Evolutionary conservation across 495 filamentous ascomycete genomes (phyloP).

Genomic region (Penicillium canariense): DNA sequence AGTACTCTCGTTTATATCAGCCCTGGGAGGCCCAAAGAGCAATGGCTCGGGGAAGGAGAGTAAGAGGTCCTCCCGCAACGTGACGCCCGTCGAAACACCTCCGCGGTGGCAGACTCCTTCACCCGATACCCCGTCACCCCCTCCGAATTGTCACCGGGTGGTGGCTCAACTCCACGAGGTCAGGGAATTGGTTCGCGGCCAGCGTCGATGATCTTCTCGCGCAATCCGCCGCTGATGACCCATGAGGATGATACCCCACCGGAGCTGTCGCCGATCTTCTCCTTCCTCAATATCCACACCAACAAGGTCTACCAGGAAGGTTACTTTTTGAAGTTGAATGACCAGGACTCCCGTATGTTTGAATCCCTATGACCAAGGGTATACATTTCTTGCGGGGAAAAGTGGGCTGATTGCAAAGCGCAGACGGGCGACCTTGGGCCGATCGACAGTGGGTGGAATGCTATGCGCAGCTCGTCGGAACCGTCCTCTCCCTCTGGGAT

Average conservation of each 20-base stretch:
- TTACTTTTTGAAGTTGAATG: slow-evolving; percentile 94
- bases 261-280: slow-evolving; percentile 92
- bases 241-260: slow-evolving; percentile 80
- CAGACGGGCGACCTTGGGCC: slow-evolving; percentile 80
- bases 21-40: slow-evolving; percentile 45
- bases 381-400: neutral
- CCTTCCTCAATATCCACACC: slow-evolving; percentile 86
- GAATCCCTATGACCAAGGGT: neutral
- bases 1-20: slow-evolving; percentile 65
- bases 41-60: slow-evolving; percentile 32
- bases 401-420: slow-evolving; percentile 6
- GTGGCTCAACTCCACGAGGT: slow-evolving; percentile 18
- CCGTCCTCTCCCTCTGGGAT: slow-evolving; percentile 94
- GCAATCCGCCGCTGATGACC: slow-evolving; percentile 85
- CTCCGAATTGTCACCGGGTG: slow-evolving; percentile 31
- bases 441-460: slow-evolving; percentile 95
- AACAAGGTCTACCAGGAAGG: slow-evolving; percentile 98
- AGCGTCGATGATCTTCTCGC: slow-evolving; percentile 68
- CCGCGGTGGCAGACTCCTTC: slow-evolving; percentile 38
- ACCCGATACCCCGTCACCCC: slow-evolving; percentile 36
- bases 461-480: slow-evolving; percentile 94
- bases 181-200: slow-evolving; percentile 52
- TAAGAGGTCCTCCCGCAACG: slow-evolving; percentile 31
- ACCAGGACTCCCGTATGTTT: slow-evolving; percentile 79
- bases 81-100: slow-evolving; percentile 25